Conservation (phyloP, 2,329 filamentous ascomycete genomes). For the Colletotrichum coccodes region DNA sequence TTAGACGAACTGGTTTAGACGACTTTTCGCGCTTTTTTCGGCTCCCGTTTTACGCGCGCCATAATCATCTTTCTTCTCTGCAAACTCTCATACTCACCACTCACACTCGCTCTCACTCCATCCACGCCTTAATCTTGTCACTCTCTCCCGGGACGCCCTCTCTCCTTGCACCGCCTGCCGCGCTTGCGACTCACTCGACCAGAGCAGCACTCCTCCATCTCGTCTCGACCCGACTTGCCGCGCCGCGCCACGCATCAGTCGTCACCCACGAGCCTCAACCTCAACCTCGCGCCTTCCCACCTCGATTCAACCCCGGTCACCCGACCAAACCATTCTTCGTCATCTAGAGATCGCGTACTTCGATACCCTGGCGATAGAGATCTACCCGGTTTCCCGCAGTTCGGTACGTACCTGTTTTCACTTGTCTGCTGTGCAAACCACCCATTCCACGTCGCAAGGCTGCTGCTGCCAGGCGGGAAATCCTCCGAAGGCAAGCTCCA, state of each 20-base stretch:
- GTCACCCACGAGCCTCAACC: slow-evolving; percentile 1
- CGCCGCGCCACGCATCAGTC: background rate
- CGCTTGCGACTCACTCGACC: background rate
- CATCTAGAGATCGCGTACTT: slow-evolving; percentile 22
- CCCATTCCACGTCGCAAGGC: slow-evolving; percentile 15
- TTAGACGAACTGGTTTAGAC: slow-evolving; percentile 55
- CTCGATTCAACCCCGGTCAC: slow-evolving; percentile 4
- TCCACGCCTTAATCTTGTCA: slow-evolving; percentile 2
- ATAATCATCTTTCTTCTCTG: slow-evolving; percentile 28
- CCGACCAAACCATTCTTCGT: background rate
- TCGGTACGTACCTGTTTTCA: slow-evolving; percentile 27
- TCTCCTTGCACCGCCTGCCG: background rate
- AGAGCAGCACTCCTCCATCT: background rate
- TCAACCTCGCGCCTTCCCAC: background rate
- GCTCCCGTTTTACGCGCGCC: slow-evolving; percentile 28
- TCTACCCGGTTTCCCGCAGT: background rate
- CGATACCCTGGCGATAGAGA: slow-evolving; percentile 31
- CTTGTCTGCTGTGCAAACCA: slow-evolving; percentile 21
- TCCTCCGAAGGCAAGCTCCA: slow-evolving; percentile 9
- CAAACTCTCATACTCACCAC: slow-evolving; percentile 12
- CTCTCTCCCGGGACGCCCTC: background rate
- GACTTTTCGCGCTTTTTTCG: slow-evolving; percentile 31
- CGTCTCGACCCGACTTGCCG: background rate
- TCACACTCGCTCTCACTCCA: background rate
- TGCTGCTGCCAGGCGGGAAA: slow-evolving; percentile 23